phyloP scores from a whole-genome alignment of 805 yeast genomes.

The Cyberlindnera mississippiensis region DNA sequence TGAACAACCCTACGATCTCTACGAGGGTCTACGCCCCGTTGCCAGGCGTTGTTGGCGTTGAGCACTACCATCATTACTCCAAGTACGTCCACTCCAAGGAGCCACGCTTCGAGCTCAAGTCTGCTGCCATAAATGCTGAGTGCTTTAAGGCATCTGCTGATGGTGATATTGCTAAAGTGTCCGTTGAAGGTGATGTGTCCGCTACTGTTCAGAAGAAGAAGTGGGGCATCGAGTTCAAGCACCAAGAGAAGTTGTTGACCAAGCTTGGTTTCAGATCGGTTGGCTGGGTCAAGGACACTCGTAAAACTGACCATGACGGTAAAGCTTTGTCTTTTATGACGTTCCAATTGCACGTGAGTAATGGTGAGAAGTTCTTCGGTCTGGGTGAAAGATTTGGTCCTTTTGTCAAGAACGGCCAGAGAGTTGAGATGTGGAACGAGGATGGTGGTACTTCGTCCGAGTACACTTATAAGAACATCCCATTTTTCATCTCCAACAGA shows the following conservation, averaged over 20 bases:
- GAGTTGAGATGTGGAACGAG: constrained; percentile 25
- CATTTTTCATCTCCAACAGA: constrained; percentile 21
- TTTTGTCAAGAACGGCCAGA: constrained; percentile 23
- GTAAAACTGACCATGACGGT: constrained; percentile 10
- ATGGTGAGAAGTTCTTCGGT: constrained; percentile 24
- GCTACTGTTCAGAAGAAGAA: constrained; percentile 17
- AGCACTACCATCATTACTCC: constrained; percentile 23
- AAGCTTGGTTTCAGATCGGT: constrained; percentile 25
- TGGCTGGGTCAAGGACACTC: constrained; percentile 21
- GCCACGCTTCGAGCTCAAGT: constrained; percentile 18
- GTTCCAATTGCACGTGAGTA: constrained; percentile 20
- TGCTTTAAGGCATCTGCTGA: constrained; percentile 7
- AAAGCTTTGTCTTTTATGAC: constrained; percentile 15
- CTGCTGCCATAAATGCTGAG: constrained; percentile 1
- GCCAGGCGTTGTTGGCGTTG: constrained; percentile 21
- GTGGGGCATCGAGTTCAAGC: constrained; percentile 20
- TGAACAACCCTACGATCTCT: constrained; percentile 24
- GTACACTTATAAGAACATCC: constrained; percentile 22
- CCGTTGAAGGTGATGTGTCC: constrained; percentile 11
- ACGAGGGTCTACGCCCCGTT: constrained; percentile 16
- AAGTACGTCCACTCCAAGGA: constrained; percentile 17
- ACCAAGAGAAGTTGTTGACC: constrained; percentile 16
- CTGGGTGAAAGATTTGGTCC: constrained; percentile 27
- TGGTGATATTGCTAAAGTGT: constrained; percentile 7
- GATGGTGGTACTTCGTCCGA: constrained; percentile 26